Evolutionary conservation across 1,139 yeast species (phyloP).

Genomic region (Suhomyces wounanorum): DNA sequence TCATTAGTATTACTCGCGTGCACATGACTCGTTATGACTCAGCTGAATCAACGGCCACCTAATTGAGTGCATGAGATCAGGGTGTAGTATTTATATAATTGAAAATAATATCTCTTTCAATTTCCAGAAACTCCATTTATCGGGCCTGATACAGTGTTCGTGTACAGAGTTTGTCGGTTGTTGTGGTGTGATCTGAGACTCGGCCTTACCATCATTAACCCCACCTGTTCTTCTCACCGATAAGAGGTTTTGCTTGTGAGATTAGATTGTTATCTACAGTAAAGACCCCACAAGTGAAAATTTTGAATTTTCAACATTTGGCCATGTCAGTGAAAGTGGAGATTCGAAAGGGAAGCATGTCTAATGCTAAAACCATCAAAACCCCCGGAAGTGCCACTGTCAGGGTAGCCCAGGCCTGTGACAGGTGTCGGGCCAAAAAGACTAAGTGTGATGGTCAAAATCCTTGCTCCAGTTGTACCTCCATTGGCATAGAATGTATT

Average conservation of each 20-base stretch:
- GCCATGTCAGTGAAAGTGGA: conserved; percentile 8
- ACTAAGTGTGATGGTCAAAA: conserved; percentile 70
- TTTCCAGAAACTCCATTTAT: background rate
- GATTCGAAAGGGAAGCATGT: conserved; percentile 5
- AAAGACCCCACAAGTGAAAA: background rate
- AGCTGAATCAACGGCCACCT: conserved; percentile 4
- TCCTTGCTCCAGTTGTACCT: conserved; percentile 49
- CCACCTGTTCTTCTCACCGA: background rate
- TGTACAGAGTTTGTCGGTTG: background rate
- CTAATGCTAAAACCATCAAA: conserved; percentile 55
- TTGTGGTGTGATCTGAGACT: background rate
- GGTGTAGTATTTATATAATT: background rate
- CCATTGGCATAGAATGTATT: conserved; percentile 47
- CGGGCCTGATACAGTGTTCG: background rate
- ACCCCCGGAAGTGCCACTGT: conserved; percentile 60
- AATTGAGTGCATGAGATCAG: background rate
- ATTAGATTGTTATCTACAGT: background rate
- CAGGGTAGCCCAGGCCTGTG: conserved; percentile 84
- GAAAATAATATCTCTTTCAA: background rate
- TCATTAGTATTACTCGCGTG: conserved; percentile 7
- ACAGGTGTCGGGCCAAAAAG: conserved; percentile 80
- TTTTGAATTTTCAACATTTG: no score
- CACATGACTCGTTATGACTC: conserved; percentile 12
- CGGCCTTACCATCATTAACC: background rate
- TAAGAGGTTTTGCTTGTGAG: background rate